Conservation (phyloP, 805 yeast species). For the Candida fluviatilis region DNA sequence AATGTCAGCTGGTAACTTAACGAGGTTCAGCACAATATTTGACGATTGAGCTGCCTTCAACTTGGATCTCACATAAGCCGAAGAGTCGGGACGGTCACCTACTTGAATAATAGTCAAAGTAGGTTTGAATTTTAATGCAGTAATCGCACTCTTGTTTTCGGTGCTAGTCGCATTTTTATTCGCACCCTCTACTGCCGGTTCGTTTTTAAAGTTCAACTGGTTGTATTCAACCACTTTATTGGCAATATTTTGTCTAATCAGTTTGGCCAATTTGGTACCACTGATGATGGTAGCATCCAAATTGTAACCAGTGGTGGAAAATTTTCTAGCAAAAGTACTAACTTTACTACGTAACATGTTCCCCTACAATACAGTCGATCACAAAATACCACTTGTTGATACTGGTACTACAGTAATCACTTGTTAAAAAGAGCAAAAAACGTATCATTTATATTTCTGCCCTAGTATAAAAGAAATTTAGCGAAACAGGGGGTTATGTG, state of each 20-base stretch:
- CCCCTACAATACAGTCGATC: neutral
- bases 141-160: too few species aligned
- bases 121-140: constrained; percentile 62
- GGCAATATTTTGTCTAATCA: constrained; percentile 34
- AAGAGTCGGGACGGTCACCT: constrained; percentile 72
- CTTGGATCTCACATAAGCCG: constrained; percentile 80
- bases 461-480: too few species aligned
- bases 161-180: too few species aligned
- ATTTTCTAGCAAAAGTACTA: neutral
- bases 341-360: neutral
- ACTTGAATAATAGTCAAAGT: constrained; percentile 69
- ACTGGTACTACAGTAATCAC: too few species aligned
- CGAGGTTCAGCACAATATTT: constrained; percentile 56
- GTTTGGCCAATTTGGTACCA: constrained; percentile 39
- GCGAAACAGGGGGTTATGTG: too few species aligned
- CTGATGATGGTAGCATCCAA: constrained; percentile 36
- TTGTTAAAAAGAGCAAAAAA: too few species aligned
- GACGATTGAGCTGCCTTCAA: constrained; percentile 72
- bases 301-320: constrained; percentile 6
- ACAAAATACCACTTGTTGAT: neutral
- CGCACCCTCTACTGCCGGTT: too few species aligned
- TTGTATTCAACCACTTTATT: constrained; percentile 37
- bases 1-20: constrained; percentile 54
- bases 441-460: too few species aligned
- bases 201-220: constrained; percentile 21